Evolutionary conservation across 305 asterid genomes (phyloP).

Genomic region (Plantago lanceolata): DNA sequence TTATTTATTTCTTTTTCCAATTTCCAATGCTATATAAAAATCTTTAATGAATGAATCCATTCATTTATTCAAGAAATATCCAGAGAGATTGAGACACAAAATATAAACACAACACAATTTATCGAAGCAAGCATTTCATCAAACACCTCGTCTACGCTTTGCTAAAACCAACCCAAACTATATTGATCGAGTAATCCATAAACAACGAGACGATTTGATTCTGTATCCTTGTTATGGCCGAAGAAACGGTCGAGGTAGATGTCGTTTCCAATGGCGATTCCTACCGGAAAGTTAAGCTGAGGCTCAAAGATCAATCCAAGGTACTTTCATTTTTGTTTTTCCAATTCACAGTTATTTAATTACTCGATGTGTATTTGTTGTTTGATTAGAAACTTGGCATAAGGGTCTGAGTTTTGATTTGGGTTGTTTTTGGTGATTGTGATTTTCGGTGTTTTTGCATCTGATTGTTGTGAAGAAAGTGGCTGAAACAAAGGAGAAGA

Average conservation of each 20-base stretch:
- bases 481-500: slow-evolving; percentile 76
- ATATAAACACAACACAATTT: no score
- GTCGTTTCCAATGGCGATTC: slow-evolving; percentile 42
- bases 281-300: slow-evolving; percentile 35
- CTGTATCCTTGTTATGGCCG: slow-evolving; percentile 34
- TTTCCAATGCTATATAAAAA: no score
- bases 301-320: slow-evolving; percentile 49
- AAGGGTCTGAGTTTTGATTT: slow-evolving; percentile 7
- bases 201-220: neutral
- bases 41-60: no score
- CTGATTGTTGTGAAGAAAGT: slow-evolving; percentile 45
- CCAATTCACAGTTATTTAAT: neutral
- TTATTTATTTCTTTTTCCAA: no score
- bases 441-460: slow-evolving; percentile 11
- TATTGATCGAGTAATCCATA: neutral
- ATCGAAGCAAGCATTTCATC: no score
- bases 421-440: slow-evolving; percentile 4
- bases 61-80: no score
- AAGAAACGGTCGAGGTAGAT: slow-evolving; percentile 50
- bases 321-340: slow-evolving; percentile 21
- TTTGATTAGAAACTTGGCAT: neutral
- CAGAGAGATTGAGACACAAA: no score
- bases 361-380: neutral
- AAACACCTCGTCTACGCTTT: neutral
- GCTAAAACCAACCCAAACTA: neutral